Evolutionary conservation across 2,329 filamentous ascomycete genomes (phyloP).

Genomic region (Ophiostoma triangulosporum): DNA sequence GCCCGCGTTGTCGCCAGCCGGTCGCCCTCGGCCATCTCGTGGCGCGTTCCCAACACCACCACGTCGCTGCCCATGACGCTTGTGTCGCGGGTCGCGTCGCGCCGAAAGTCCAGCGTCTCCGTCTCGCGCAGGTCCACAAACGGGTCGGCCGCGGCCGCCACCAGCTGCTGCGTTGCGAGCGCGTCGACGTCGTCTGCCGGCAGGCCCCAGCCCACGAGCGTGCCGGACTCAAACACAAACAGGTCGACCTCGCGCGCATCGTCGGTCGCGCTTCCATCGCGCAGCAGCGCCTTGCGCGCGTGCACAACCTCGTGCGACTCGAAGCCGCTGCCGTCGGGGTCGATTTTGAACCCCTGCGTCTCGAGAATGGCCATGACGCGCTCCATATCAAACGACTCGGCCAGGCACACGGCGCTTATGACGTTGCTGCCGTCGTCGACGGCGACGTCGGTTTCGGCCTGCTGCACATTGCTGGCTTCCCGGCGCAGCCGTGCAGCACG

Average conservation of each 20-base stretch:
- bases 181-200: slow-evolving; percentile 58
- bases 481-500: not conserved
- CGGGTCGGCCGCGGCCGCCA: slow-evolving; percentile 61
- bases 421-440: slow-evolving; percentile 25
- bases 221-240: slow-evolving; percentile 91
- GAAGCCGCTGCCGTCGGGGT: slow-evolving; percentile 48
- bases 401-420: slow-evolving; percentile 47
- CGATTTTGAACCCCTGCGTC: slow-evolving; percentile 45
- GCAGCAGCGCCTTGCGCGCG: slow-evolving; percentile 31
- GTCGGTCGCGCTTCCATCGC: slow-evolving; percentile 22
- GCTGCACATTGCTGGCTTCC: not conserved
- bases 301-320: slow-evolving; percentile 50
- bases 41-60: slow-evolving; percentile 73
- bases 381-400: slow-evolving; percentile 51
- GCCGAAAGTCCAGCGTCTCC: slow-evolving; percentile 78
- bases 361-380: slow-evolving; percentile 42
- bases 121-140: slow-evolving; percentile 62
- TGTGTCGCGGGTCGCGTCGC: slow-evolving; percentile 57
- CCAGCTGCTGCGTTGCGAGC: slow-evolving; percentile 57
- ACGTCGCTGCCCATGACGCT: slow-evolving; percentile 80
- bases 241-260: slow-evolving; percentile 60
- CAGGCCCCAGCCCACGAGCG: slow-evolving; percentile 83
- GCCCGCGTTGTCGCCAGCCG: slow-evolving; percentile 55
- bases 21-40: slow-evolving; percentile 31
- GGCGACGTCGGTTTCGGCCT: slow-evolving; percentile 5